Evolutionary conservation across 441 rosid genomes (phyloP).

Genomic region (Flueggea neowawraea): DNA sequence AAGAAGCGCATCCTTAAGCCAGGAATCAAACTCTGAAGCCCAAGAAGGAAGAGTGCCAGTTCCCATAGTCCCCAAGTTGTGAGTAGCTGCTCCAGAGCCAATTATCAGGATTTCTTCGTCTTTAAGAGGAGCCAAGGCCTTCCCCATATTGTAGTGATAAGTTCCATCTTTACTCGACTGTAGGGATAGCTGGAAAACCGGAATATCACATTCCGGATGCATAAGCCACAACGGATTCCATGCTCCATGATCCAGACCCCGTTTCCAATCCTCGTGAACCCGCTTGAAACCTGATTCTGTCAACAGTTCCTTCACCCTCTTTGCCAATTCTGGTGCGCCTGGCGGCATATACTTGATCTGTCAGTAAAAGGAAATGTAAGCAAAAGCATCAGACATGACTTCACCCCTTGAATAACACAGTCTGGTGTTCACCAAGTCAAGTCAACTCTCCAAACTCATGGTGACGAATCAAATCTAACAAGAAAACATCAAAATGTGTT

Average conservation of each 20-base stretch:
- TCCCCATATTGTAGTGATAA: constrained; percentile 83
- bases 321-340: constrained; percentile 81
- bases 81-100: constrained; percentile 83
- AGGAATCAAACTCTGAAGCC: constrained; percentile 71
- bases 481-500: too few species aligned
- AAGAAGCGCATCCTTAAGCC: constrained; percentile 85
- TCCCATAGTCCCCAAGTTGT: too few species aligned
- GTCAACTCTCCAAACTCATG: too few species aligned
- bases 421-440: neutral
- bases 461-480: too few species aligned
- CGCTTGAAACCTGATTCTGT: constrained; percentile 42
- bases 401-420: neutral
- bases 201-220: constrained; percentile 89
- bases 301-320: constrained; percentile 71
- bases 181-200: constrained; percentile 82
- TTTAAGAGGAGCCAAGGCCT: constrained; percentile 73
- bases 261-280: constrained; percentile 55
- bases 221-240: constrained; percentile 92
- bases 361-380: neutral
- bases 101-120: constrained; percentile 81
- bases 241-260: constrained; percentile 95
- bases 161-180: constrained; percentile 55
- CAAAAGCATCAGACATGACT: neutral
- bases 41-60: too few species aligned
- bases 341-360: constrained; percentile 90